phyloP scores from a whole-genome alignment of 1,284 basidiomycete genomes.

The Somion occarium region DNA sequence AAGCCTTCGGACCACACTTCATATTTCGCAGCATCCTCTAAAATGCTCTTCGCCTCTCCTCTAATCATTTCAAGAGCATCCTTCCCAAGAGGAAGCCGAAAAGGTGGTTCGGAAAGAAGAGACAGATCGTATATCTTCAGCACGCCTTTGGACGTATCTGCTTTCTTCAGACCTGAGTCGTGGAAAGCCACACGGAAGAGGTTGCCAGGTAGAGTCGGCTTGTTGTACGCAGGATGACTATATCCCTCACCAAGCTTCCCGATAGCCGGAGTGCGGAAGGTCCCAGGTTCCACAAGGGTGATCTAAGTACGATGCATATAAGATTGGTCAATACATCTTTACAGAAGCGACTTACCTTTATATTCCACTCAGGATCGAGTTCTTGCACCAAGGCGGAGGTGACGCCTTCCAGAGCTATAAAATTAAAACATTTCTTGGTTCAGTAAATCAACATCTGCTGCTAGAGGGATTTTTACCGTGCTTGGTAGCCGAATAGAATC shows the following conservation, averaged over 20 bases:
- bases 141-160: conserved; percentile 5
- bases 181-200: too few relatives aligned
- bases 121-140: conserved; percentile 10
- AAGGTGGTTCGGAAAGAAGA: conserved; percentile 1
- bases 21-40: conserved; percentile 1
- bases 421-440: background rate
- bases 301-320: too few relatives aligned
- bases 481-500: conserved; percentile 29
- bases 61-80: background rate
- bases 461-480: conserved; percentile 17
- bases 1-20: conserved; percentile 6
- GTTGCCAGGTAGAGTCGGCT: background rate
- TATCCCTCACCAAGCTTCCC: background rate
- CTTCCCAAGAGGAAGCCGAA: conserved; percentile 5
- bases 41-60: background rate
- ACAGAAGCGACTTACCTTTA: conserved; percentile 33
- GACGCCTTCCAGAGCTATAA: conserved; percentile 29
- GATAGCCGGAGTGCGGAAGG: conserved; percentile 2
- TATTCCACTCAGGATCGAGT: conserved; percentile 37
- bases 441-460: background rate
- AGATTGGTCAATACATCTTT: too few relatives aligned
- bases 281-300: conserved; percentile 6
- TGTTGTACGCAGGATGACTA: conserved; percentile 9
- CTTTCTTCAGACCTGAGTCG: background rate
- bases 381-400: conserved; percentile 29